A percentile compares a stretch with the other conserved stretches of the same genome.
Conservation (phyloP, 495 filamentous ascomycete species). For the Hypoxylon cercidicola region DNA sequence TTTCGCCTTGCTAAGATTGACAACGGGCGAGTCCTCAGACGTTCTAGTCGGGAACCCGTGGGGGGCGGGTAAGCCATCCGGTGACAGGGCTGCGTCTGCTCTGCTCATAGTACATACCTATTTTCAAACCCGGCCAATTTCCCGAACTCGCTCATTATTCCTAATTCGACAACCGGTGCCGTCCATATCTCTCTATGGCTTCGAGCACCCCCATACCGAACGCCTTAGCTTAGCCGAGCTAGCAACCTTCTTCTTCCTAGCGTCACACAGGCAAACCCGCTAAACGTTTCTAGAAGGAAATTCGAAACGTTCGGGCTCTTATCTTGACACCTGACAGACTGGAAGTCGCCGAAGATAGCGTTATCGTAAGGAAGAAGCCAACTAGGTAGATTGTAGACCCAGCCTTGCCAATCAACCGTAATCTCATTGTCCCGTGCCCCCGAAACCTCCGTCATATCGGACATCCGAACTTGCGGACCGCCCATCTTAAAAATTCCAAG, state of each 20-base stretch:
- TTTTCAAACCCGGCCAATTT: conserved; percentile 22
- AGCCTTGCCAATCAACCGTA: conserved; percentile 17
- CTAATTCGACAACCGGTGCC: conserved; percentile 20
- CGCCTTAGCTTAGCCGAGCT: conserved; percentile 13
- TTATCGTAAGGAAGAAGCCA: conserved; percentile 22
- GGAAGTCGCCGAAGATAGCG: conserved; percentile 30
- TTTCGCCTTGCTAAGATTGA: conserved; percentile 16
- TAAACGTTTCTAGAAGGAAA: conserved; percentile 43
- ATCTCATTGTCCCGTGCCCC: conserved; percentile 3
- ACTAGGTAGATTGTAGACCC: no score
- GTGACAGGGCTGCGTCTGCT: conserved; percentile 31
- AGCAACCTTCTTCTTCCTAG: neutral
- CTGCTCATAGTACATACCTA: no score
- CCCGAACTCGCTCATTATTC: conserved; percentile 21
- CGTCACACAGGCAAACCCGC: neutral
- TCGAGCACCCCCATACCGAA: neutral
- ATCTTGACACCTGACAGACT: conserved; percentile 5
- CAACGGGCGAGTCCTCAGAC: conserved; percentile 29
- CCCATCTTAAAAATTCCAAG: conserved; percentile 20
- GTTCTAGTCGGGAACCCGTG: conserved; percentile 23
- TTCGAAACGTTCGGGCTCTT: conserved; percentile 20
- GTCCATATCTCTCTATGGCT: conserved; percentile 8
- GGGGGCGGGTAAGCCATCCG: conserved; percentile 34
- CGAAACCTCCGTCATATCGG: conserved; percentile 36
- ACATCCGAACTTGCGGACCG: conserved; percentile 22